phyloP scores from a whole-genome alignment of 768 basidiomycete genomes.

The Mycena floridula region DNA sequence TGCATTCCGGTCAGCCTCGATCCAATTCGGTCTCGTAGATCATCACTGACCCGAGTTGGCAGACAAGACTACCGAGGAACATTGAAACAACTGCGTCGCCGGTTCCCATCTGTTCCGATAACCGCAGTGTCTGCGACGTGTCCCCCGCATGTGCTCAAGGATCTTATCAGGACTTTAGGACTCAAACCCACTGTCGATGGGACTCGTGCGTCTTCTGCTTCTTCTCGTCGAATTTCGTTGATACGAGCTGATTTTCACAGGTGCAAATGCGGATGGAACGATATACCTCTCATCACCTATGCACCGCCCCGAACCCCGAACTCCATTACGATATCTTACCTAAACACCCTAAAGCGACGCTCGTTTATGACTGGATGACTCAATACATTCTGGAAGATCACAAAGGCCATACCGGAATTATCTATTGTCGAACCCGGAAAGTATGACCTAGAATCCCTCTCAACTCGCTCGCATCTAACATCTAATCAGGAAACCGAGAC shows the following conservation, averaged over 20 bases:
- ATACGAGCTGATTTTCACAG: no score
- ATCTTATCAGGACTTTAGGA: slow-evolving; percentile 64
- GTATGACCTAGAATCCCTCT: slow-evolving; percentile 25
- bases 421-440: slow-evolving; percentile 83
- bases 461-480: background rate
- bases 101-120: slow-evolving; percentile 76
- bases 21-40: no score
- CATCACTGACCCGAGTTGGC: background rate
- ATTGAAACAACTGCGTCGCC: slow-evolving; percentile 64
- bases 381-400: slow-evolving; percentile 71
- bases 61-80: slow-evolving; percentile 83
- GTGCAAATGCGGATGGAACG: slow-evolving; percentile 57
- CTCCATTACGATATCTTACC: slow-evolving; percentile 75
- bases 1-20: slow-evolving; percentile 76
- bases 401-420: slow-evolving; percentile 69
- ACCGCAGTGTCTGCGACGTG: slow-evolving; percentile 84
- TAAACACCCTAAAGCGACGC: slow-evolving; percentile 57
- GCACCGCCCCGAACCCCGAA: slow-evolving; percentile 81
- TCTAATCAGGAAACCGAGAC: slow-evolving; percentile 82
- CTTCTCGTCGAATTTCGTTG: slow-evolving; percentile 3
- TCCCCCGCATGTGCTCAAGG: slow-evolving; percentile 69
- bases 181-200: slow-evolving; percentile 60
- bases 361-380: slow-evolving; percentile 52
- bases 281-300: slow-evolving; percentile 78
- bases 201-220: slow-evolving; percentile 31